phyloP scores from a whole-genome alignment of 2,329 filamentous ascomycete genomes.

The Fusarium sp. region DNA sequence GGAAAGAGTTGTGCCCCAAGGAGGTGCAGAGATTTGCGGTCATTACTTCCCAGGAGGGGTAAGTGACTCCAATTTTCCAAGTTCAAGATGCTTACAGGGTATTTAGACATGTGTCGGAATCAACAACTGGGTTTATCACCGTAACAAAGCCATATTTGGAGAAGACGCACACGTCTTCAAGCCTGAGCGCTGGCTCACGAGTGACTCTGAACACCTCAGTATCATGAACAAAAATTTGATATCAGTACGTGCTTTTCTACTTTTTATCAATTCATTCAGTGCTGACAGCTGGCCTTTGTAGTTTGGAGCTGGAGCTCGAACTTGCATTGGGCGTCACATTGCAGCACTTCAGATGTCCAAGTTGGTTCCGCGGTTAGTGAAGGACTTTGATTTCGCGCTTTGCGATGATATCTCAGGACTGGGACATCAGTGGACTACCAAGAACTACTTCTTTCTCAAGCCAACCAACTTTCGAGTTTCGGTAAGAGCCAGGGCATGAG shows the following conservation, averaged over 20 bases:
- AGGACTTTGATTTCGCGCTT: background rate
- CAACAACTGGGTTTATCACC: slow-evolving; percentile 7
- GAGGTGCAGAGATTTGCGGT: background rate
- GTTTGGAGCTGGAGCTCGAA: slow-evolving; percentile 6
- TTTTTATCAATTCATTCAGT: rapidly evolving
- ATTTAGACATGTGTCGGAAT: background rate
- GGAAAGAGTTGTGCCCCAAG: slow-evolving; percentile 2
- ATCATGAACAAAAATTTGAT: slow-evolving; percentile 2
- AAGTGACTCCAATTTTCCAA: background rate
- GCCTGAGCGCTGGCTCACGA: slow-evolving; percentile 3
- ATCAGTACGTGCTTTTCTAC: background rate
- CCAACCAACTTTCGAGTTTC: background rate
- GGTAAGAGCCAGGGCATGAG: background rate
- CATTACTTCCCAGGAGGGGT: background rate
- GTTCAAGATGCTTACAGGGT: background rate
- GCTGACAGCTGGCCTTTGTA: background rate
- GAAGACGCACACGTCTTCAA: background rate
- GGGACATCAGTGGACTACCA: background rate
- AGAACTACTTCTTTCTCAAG: slow-evolving; percentile 4
- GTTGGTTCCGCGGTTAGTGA: background rate
- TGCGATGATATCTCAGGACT: background rate
- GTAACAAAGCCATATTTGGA: background rate
- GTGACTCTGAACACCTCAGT: background rate
- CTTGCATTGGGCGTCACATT: slow-evolving; percentile 1
- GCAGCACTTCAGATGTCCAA: slow-evolving; percentile 11